A percentile compares a stretch with the other conserved stretches of the same genome.
Evolutionary conservation across 1,284 basidiomycete genomes (phyloP).

Genomic region (Cerioporus squamosus): DNA sequence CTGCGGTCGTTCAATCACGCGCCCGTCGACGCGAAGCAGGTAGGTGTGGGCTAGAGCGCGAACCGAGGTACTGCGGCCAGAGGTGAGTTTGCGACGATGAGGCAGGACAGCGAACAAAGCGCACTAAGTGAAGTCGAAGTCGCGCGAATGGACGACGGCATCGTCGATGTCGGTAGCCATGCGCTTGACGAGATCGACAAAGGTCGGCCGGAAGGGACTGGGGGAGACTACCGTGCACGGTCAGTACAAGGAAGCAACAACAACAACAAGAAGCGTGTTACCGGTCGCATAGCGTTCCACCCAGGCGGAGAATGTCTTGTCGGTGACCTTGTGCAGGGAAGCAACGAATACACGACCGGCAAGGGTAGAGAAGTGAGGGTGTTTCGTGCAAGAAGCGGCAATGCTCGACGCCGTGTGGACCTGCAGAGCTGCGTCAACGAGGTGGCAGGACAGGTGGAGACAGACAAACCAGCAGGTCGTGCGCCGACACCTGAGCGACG

Average conservation of each 20-base stretch:
- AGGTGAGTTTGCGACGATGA: no score
- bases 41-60: background rate
- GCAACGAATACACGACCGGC: background rate
- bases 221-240: no score
- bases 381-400: background rate
- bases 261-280: background rate
- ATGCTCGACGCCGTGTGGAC: background rate
- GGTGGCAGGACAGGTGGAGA: no score
- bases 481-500: no score
- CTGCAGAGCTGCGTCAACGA: no score
- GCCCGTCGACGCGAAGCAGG: background rate
- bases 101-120: no score
- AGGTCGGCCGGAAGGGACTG: background rate
- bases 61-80: background rate
- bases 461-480: no score
- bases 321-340: background rate
- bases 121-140: no score
- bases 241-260: background rate
- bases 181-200: background rate
- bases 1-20: background rate
- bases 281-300: background rate
- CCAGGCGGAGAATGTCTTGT: background rate
- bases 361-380: background rate
- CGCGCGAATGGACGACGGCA: no score
- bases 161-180: no score